Base-by-base conservation (phyloP, 345 rosid species). In the Lepidium sativum region DNA sequence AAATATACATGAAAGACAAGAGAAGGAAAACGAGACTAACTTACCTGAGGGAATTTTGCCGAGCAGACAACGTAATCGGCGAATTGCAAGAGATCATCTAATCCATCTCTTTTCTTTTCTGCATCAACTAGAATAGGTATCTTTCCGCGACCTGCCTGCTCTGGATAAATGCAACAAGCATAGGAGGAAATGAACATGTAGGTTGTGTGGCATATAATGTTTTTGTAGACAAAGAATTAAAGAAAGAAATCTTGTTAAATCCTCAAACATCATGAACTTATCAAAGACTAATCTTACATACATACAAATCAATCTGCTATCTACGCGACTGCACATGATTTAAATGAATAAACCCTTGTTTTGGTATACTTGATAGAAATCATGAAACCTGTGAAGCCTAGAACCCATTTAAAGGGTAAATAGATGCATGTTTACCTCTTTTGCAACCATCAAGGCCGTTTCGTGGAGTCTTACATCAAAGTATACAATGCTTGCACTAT, bases 111-210 rank as follows among this genome's bases (percentile, higher is more conserved):
- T 76, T 69, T 83, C 79, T 77, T 84, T 74, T 89, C 98, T 37
- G 81, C 88, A 67, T 92, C 98, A 55, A 91, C 76, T 73, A 92
- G 63, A 75, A 92, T 83, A 38, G 95, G 92, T 74, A 92, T 82
- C 66, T 79, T 82, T 85, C 63, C 80, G 77, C 74, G 68, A 75
- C 65, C 42, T 69, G 98, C 96, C 97, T 89, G 96, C 77, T 72
- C 87, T 84, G 91, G 77, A 84, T 77, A 58, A 51, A 78, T 4
- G 69, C 76, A 57, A 72, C 63, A 66, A 65, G 71, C 62, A 52
- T 44, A 65, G 25, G 47, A 65, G 54, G 54, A 65, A 52, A 52
- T 72, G 63, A 35, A n/a, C 35, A 50, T 16, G 67, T 35, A 17
- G 61, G 31, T 31, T 55, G 63, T 21, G 69, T 8, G 15, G 63